phyloP scores from a whole-genome alignment of 106 monocot genomes.

The Dioscorea alata region DNA sequence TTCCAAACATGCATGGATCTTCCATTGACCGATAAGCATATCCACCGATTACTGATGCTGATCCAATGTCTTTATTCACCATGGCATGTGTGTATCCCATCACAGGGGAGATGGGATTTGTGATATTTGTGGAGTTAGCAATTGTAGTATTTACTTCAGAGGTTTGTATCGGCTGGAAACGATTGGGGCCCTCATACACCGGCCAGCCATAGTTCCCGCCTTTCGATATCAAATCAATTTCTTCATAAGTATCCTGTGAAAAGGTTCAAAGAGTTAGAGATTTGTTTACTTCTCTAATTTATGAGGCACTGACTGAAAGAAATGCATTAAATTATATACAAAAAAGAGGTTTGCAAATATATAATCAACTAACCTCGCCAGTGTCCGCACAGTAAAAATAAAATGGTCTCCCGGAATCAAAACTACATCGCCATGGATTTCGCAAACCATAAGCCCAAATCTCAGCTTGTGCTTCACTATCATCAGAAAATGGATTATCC shows the following conservation, averaged over 20 bases:
- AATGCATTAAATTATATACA: no score
- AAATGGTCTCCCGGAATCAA: slow-evolving; percentile 68
- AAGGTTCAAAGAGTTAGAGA: no score
- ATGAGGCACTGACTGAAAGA: no score
- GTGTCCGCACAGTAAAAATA: slow-evolving; percentile 89
- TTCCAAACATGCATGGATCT: slow-evolving; percentile 93
- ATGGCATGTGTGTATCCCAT: slow-evolving; percentile 73
- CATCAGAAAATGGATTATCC: slow-evolving; percentile 69
- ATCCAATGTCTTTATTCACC: slow-evolving; percentile 44
- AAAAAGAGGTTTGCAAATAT: background rate
- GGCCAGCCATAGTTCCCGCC: slow-evolving; percentile 97
- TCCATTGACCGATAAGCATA: slow-evolving; percentile 69
- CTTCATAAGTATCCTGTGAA: slow-evolving; percentile 71
- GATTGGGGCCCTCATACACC: slow-evolving; percentile 66
- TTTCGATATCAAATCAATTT: slow-evolving; percentile 85
- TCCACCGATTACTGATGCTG: slow-evolving; percentile 78
- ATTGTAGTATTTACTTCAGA: slow-evolving; percentile 39
- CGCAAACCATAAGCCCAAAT: slow-evolving; percentile 90
- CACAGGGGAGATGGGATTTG: slow-evolving; percentile 62
- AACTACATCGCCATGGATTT: slow-evolving; percentile 99
- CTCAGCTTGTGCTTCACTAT: slow-evolving; percentile 47
- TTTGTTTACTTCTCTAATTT: no score
- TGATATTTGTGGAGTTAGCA: slow-evolving; percentile 15
- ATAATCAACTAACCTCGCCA: slow-evolving; percentile 53
- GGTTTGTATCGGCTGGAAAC: slow-evolving; percentile 29